Base-by-base conservation (phyloP, 805 yeast species). In the Candida succiphila region DNA sequence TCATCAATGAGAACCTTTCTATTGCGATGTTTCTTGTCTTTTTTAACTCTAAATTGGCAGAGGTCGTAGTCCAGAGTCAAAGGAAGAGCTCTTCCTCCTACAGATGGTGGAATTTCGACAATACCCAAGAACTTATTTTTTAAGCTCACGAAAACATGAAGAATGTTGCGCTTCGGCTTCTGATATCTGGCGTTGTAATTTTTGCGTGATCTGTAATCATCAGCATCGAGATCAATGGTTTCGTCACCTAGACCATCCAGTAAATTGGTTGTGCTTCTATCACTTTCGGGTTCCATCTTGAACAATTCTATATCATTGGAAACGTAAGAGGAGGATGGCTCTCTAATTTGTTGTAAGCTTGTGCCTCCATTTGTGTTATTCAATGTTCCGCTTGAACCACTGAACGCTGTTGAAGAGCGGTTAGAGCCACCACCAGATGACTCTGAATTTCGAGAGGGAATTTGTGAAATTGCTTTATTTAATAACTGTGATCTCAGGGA, bases 11-110 rank as follows among this genome's bases (percentile, higher is more conserved):
- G 57, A 2, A 60, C 51, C 21, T 54, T 46, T 3, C 42, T 4
- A 25, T 39, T 34, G n/a, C n/a, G n/a, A 36, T 51, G 51, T n/a
- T 45, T 36, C 49, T 33, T 51, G 44, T 35, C 50, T 33, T 51
- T 60, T 47, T 49, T 41, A 4, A 14, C 18, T 27, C 28, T 7
- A 29, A 13, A 23, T 14, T 36, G 45, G 20, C 56, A 51, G 17
- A 56, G 53, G 3, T 53, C 54, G 17, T 65, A 56, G 34, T 66
- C 59, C 13, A 76, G 46, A 1, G 71, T 58, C 6, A 86, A 52
- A 0, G 95, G 95, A n/a, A 88, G 70, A 24, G 65, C 60, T 39
- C 97, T 63, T 3, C 96, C 96, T 29, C 75, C 67, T 27, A 63
- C 65, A 0, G 92, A 68, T 14, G 74, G 72, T 7, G 74, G 68